Percentiles rank a stretch among this genome's conserved stretches.
Conservation (phyloP, 164 flowering plant species). For the Aristolochia californica region DNA sequence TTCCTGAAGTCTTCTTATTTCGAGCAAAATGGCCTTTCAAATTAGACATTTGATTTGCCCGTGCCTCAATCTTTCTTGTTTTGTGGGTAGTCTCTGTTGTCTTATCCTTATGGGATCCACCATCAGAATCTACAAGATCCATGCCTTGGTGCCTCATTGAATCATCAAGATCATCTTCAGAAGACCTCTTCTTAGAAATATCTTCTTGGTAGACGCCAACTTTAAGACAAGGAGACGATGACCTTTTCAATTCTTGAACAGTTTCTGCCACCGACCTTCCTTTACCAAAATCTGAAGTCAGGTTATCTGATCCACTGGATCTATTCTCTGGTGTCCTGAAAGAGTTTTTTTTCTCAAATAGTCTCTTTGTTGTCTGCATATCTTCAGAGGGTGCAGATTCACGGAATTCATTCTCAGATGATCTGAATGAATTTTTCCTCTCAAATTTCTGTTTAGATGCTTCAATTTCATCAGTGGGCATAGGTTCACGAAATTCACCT, state of each 20-base stretch:
- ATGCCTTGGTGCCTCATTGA: conserved; percentile 21
- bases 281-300: conserved; percentile 33
- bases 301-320: conserved; percentile 29
- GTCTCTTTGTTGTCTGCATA: conserved; percentile 28
- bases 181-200: conserved; percentile 26
- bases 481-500: conserved; percentile 85
- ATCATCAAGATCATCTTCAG: conserved; percentile 43
- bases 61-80: conserved; percentile 30
- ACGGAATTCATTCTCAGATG: conserved; percentile 26
- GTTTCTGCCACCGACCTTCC: conserved; percentile 31
- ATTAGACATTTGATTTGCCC: conserved; percentile 16
- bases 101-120: conserved; percentile 31
- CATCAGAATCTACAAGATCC: conserved; percentile 30
- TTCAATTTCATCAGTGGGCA: conserved; percentile 13
- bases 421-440: conserved; percentile 53
- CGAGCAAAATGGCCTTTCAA: conserved; percentile 30
- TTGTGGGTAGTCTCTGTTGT: conserved; percentile 24
- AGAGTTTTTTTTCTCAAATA: conserved; percentile 53
- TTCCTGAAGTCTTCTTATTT: conserved; percentile 21
- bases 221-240: conserved; percentile 24
- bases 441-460: conserved; percentile 25
- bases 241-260: conserved; percentile 32
- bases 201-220: conserved; percentile 25
- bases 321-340: conserved; percentile 42
- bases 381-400: conserved; percentile 19